These are phyloP conservation scores for Lippia alba DNA, from an alignment of 305 asterid genomes.

Conservation along the genomic window DNA sequence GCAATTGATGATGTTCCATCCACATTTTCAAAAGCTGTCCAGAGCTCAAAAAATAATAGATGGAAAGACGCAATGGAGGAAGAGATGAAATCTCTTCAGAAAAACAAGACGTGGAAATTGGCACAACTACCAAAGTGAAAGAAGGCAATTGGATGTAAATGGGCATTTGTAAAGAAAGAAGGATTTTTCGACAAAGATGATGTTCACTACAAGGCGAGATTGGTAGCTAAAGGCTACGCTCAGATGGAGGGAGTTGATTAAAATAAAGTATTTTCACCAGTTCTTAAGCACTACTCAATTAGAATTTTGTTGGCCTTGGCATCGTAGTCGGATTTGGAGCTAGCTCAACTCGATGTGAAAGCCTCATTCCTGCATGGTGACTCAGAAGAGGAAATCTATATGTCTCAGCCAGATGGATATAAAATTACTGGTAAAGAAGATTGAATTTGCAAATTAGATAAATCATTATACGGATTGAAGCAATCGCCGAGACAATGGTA, in stretches of 20 bases:
- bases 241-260: background rate
- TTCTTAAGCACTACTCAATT: slow-evolving; percentile 11
- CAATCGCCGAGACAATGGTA: no score
- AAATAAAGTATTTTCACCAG: slow-evolving; percentile 2
- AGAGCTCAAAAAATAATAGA: background rate
- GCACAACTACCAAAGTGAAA: background rate
- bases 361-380: background rate
- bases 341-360: slow-evolving; percentile 30
- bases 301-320: slow-evolving; percentile 25
- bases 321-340: slow-evolving; percentile 27
- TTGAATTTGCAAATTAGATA: background rate
- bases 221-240: background rate
- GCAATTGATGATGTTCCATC: background rate
- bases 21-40: background rate
- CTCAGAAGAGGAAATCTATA: background rate
- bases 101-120: background rate
- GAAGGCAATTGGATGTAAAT: background rate
- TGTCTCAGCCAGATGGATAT: slow-evolving; percentile 17
- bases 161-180: slow-evolving; percentile 17
- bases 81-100: background rate
- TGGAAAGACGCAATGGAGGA: background rate
- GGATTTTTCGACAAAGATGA: background rate
- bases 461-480: slow-evolving; percentile 10
- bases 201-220: slow-evolving; percentile 17
- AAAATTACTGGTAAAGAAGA: slow-evolving; percentile 10